Conservation (phyloP, 768 basidiomycete genomes). For the Panus rudis region DNA sequence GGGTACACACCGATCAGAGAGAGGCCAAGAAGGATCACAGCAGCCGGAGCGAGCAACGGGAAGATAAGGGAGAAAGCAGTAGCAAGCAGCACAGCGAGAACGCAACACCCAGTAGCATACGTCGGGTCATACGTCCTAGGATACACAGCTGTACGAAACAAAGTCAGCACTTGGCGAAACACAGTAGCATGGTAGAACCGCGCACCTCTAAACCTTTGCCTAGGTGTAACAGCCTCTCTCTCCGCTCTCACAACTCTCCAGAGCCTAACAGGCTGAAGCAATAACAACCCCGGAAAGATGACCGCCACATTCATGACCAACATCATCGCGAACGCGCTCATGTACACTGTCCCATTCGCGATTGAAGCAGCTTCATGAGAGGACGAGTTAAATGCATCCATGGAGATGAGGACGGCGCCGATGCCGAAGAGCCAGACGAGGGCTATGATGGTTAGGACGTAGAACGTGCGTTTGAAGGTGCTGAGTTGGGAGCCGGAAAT, state of each 20-base stretch:
- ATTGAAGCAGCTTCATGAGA: slow-evolving; percentile 35
- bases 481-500: slow-evolving; percentile 55
- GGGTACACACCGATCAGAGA: slow-evolving; percentile 52
- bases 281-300: slow-evolving; percentile 59
- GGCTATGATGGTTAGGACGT: slow-evolving; percentile 43
- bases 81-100: slow-evolving; percentile 65
- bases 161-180: neutral
- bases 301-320: slow-evolving; percentile 60
- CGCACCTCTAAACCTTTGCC: slow-evolving; percentile 73
- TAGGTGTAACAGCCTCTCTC: slow-evolving; percentile 59
- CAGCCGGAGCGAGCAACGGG: slow-evolving; percentile 68
- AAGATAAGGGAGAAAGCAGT: slow-evolving; percentile 71
- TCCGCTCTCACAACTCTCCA: slow-evolving; percentile 51
- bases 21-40: slow-evolving; percentile 55
- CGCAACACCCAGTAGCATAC: slow-evolving; percentile 57
- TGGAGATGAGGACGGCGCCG: slow-evolving; percentile 65
- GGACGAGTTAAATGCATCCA: slow-evolving; percentile 46
- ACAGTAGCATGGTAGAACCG: slow-evolving; percentile 15
- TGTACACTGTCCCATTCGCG: slow-evolving; percentile 67
- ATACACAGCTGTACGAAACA: slow-evolving; percentile 54
- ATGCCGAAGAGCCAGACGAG: slow-evolving; percentile 57
- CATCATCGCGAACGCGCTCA: slow-evolving; percentile 51
- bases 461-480: slow-evolving; percentile 59
- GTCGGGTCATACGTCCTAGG: slow-evolving; percentile 66
- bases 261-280: slow-evolving; percentile 65